Conservation (phyloP, 2,329 filamentous ascomycete species). For the Chalara sp. region DNA sequence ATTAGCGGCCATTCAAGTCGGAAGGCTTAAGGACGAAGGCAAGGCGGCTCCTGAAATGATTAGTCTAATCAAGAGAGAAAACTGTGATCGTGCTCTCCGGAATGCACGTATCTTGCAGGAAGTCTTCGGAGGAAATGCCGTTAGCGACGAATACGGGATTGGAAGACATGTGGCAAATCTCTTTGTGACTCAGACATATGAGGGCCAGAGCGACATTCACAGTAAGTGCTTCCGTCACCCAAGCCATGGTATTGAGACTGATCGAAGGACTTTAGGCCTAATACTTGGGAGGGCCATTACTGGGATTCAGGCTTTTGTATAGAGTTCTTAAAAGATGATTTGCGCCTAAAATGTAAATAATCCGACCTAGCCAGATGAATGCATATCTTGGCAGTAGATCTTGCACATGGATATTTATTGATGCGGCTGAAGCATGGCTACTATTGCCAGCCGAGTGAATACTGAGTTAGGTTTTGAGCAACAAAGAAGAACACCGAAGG, state of each 20-base stretch:
- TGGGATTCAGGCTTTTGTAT: conserved; percentile 75
- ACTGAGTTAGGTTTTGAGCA: no score
- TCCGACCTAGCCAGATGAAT: no score
- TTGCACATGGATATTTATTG: no score
- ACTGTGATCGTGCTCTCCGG: conserved; percentile 82
- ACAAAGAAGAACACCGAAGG: no score
- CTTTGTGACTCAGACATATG: conserved; percentile 96
- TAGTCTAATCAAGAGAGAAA: conserved; percentile 91
- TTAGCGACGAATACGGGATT: conserved; percentile 94
- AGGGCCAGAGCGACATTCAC: conserved; percentile 97
- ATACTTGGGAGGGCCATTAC: conserved; percentile 64
- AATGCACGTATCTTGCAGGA: conserved; percentile 82
- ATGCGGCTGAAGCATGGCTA: no score
- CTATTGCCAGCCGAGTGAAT: no score
- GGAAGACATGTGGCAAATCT: conserved; percentile 92
- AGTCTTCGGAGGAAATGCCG: conserved; percentile 96
- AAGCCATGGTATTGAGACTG: conserved; percentile 14
- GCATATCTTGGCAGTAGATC: no score
- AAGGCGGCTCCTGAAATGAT: conserved; percentile 93
- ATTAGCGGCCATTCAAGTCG: conserved; percentile 85
- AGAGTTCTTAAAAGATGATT: conserved; percentile 9
- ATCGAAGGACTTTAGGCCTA: conserved; percentile 43
- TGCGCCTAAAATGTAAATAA: no score
- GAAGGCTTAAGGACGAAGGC: conserved; percentile 85
- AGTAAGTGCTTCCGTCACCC: conserved; percentile 13